phyloP scores from a whole-genome alignment of 2,329 filamentous ascomycete genomes.

The Scopulariopsis brevicaulis region DNA sequence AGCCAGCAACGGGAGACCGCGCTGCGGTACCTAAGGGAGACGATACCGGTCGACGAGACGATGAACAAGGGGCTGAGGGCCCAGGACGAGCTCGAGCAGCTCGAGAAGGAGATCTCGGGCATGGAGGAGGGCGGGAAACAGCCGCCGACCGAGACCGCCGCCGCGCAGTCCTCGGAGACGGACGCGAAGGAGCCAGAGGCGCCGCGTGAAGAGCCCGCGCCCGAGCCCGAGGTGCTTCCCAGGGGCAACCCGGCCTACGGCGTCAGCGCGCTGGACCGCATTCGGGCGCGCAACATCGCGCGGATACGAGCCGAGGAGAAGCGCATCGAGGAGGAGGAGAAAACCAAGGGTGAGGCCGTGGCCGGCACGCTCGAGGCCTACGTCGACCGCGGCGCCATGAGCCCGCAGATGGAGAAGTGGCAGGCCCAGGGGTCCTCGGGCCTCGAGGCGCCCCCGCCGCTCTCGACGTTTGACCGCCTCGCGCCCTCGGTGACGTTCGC shows the following conservation, averaged over 20 bases:
- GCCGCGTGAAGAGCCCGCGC: conserved; percentile 8
- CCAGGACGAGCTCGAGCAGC: conserved; percentile 46
- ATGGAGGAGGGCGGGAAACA: conserved; percentile 13
- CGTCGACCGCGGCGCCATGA: conserved; percentile 24
- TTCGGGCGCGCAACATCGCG: conserved; percentile 41
- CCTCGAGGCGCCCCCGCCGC: conserved; percentile 38
- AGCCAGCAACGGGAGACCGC: conserved; percentile 29
- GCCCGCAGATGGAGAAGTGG: conserved; percentile 27
- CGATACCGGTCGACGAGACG: conserved; percentile 46
- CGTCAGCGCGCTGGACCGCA: conserved; percentile 41
- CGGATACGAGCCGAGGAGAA: conserved; percentile 34
- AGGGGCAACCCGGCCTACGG: conserved; percentile 43
- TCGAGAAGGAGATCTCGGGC: conserved; percentile 25
- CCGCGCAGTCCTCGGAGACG: conserved; percentile 6
- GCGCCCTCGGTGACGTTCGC: conserved; percentile 40
- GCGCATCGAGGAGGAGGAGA: conserved; percentile 27
- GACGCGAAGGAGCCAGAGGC: conserved; percentile 12
- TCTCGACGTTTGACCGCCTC: conserved; percentile 40
- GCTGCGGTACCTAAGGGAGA: conserved; percentile 42
- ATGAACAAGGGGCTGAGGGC: conserved; percentile 49
- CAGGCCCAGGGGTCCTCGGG: conserved; percentile 30
- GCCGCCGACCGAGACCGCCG: not conserved
- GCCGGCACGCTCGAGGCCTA: conserved; percentile 10
- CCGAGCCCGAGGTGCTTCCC: conserved; percentile 10
- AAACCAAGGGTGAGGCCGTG: conserved; percentile 12